Base-by-base conservation (phyloP, 116 monocot genomes). In the Posidonia oceanica region DNA sequence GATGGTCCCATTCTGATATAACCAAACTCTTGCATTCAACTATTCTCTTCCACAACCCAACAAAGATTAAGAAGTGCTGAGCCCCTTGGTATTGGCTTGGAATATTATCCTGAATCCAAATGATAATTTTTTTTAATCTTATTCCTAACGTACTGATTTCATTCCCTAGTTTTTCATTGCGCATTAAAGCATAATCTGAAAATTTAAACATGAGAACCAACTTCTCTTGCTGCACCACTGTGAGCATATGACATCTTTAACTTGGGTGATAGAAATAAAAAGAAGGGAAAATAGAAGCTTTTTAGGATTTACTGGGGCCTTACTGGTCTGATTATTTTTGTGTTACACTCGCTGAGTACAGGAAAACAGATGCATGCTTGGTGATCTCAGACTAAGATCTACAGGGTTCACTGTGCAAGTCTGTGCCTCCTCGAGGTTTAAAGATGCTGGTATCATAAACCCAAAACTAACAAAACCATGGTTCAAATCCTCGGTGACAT, bases 341-440 rank as follows among this genome's bases (percentile, higher is more conserved):
- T 65, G 59, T 29, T 69, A 10, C 61, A 42, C 54, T 72, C 12
- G 36, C 65, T 73, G 76, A 52, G 55, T 79, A 57, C 85, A 79
- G 81, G 76, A 74, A 76, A 78, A 52, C 69, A 75, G 57, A 79
- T 79, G 81, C 71, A 74, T 73, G 38, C 48, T 76, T 53, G 62
- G 67, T 60, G 14, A 29, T 69, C 41, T 69, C 61, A 70, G 48
- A 54, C 55, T 44, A 70, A 36, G 23, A 39, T 18, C 61, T 54
- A 54, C 29, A 61, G 4, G 44, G 15, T 15, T 70, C 70, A 61
- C 67, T 23, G 16, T 76, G 36, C 76, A 70, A 61, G 55, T 70
- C 37, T 70, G 2, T 62, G 40, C 16, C 14, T 7, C 17, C 15
- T 54, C 65, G 52, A 76, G 39, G 54, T 41, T 44, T 52, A 71